Conservation (phyloP, 2,329 filamentous ascomycete species). For the Claviceps sp. region DNA sequence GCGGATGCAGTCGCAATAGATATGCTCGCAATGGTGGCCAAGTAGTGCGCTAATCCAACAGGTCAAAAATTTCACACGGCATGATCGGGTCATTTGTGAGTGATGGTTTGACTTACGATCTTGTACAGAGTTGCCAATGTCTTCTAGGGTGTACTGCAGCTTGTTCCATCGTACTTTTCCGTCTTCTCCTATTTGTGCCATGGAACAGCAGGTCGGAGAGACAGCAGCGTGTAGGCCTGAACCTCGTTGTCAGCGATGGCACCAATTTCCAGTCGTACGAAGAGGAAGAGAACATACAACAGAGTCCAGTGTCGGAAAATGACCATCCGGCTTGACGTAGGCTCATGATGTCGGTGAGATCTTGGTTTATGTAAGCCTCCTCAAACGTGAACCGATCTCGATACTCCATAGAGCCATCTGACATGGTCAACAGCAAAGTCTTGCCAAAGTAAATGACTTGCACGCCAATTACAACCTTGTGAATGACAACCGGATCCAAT, state of each 20-base stretch:
- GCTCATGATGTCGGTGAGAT: slow-evolving; percentile 51
- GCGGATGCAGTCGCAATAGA: slow-evolving; percentile 37
- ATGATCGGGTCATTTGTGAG: neutral
- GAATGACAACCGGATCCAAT: slow-evolving; percentile 53
- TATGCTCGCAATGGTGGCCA: slow-evolving; percentile 47
- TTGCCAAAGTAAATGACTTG: slow-evolving; percentile 58
- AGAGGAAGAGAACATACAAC: slow-evolving; percentile 38
- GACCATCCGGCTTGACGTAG: slow-evolving; percentile 67
- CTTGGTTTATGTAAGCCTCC: slow-evolving; percentile 49
- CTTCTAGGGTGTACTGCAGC: slow-evolving; percentile 34
- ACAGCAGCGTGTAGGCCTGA: slow-evolving; percentile 45
- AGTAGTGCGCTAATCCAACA: slow-evolving; percentile 31
- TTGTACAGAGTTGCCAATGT: slow-evolving; percentile 33
- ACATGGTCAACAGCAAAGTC: slow-evolving; percentile 57
- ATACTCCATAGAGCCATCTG: slow-evolving; percentile 71
- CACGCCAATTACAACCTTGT: slow-evolving; percentile 58
- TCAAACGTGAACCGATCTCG: slow-evolving; percentile 63
- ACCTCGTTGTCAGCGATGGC: slow-evolving; percentile 5
- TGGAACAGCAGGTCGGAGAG: slow-evolving; percentile 46
- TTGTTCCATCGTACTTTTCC: slow-evolving; percentile 45
- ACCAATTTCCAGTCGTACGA: neutral
- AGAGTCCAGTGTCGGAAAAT: slow-evolving; percentile 51
- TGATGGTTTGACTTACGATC: slow-evolving; percentile 27
- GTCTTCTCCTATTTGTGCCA: slow-evolving; percentile 44
- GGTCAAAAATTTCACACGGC: slow-evolving; percentile 6